Evolutionary conservation across 2,329 filamentous ascomycete species (phyloP), one percentile per base, ranked within the genome.

Genomic region (Exophiala dermatitidis): DNA sequence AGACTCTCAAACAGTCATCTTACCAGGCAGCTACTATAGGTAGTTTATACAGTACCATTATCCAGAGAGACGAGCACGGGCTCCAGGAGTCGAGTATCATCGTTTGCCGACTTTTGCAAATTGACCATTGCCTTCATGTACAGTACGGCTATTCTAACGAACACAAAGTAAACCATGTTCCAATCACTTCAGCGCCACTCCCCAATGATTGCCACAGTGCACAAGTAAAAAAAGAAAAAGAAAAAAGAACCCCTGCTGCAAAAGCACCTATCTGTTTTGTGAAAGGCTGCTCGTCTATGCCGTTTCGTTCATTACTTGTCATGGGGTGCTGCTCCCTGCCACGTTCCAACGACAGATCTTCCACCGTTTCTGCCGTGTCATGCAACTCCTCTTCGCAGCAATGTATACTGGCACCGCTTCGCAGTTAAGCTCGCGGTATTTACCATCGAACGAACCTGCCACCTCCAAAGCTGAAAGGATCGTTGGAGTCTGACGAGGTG

Each of bases 251-350:
- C 19, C 44, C 52, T 44, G 46, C 42, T 43, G 36, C 42, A 48
- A 38, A 56, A 53, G 51, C 46, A 44, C 42, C 49, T 33, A 41
- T 53, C 38, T 52, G n/a, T 43, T 50, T 8, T 40, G 28, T 50
- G 46, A 48, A 48, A 51, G 55, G 52, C 52, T 42, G 56, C 51
- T 54, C 52, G 41, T 63, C 61, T 62, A 62, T 62, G 58, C 56
- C 60, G 55, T 61, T 57, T 53, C 59, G 58, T 53, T 61, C 59
- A 61, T 61, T 60, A 60, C 40, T 50, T 53, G 52, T 41, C 50
- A 42, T 42, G 40, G 48, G 28, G 43, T 46, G 49, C 52, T 41
- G 50, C 30, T 19, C 19, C 49, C 53, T 45, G 52, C 46, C 26
- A 36, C 43, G 33, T 51, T 45, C 26, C 36, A 54, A 52, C 28